Evolutionary conservation across 2,329 filamentous ascomycete species (phyloP), one percentile per base, ranked within the genome.

Genomic region (Magnaporthales sp.): DNA sequence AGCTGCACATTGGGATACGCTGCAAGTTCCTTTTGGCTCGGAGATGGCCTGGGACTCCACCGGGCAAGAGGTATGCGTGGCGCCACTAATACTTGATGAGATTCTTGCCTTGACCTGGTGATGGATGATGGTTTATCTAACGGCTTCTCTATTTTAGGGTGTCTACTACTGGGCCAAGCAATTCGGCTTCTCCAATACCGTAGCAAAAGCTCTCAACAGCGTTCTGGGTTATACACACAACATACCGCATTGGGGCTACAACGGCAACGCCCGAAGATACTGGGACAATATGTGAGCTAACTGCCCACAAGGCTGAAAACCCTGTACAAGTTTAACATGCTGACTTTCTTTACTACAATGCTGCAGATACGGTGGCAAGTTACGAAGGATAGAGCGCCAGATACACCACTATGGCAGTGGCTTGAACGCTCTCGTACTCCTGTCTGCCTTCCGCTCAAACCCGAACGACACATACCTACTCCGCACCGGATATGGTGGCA

Each of bases 41-140:
- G 86, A 88, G 72, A 85, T 86, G 83, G 81, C 84, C 0, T 88
- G 86, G 86, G 86, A 88, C 67, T 86, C 82, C 0, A 88, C 85
- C 0, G 85, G 84, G 0, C 85, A 88, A 68, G 85, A 88, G 54
- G 54, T 58, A 58, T 24, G 26, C 3, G 11, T 58, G 54, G 13
- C 10, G 13, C 10, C 22, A 13, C n/a, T n/a, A n/a, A n/a, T n/a
- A n/a, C n/a, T n/a, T n/a, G n/a, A n/a, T 58, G 9, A 58, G 24
- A 58, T 11, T 58, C n/a, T n/a, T n/a, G n/a, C n/a, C n/a, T n/a
- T n/a, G n/a, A n/a, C n/a, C n/a, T n/a, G n/a, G n/a, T 11, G 22
- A 58, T 27, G 4, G 24, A 27, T 27, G 13, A 6, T n/a, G 9
- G 8, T 26, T 24, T 58, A 7, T 27, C 54, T 58, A 58, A 24